Percentiles rank a stretch among this genome's conserved stretches.
These are phyloP conservation scores for Amphicarpaea edgeworthii DNA, from an alignment of 306 rosid species.

Conservation along the genomic window DNA sequence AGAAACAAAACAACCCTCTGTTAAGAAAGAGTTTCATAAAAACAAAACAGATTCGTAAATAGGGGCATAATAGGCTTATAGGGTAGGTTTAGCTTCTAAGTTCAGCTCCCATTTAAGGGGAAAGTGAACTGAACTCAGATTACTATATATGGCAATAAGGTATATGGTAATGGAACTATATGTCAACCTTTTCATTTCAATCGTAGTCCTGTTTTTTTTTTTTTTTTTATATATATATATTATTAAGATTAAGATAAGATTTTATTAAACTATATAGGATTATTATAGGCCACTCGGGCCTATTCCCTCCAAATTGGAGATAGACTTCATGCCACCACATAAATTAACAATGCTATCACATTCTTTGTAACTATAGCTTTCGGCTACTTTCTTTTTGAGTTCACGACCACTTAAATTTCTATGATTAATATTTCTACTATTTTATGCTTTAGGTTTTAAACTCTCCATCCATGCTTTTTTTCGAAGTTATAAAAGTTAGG, in stretches of 20 bases:
- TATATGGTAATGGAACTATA: slow-evolving; percentile 44
- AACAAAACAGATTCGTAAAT: not conserved
- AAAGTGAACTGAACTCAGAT: slow-evolving; percentile 40
- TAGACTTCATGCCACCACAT: slow-evolving; percentile 41
- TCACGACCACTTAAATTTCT: not conserved
- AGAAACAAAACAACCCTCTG: not conserved
- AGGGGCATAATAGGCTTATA: slow-evolving; percentile 30
- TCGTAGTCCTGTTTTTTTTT: not conserved
- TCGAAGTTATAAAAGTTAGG: not conserved
- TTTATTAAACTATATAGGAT: not conserved
- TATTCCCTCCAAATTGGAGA: slow-evolving; percentile 55
- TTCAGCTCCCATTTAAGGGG: slow-evolving; percentile 58
- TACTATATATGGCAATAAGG: slow-evolving; percentile 51
- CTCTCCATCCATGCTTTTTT: not conserved
- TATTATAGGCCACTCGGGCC: not conserved
- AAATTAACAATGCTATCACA: slow-evolving; percentile 18
- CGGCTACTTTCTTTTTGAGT: slow-evolving; percentile 45
- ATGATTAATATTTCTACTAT: not conserved
- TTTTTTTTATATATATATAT: not conserved
- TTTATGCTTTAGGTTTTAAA: not conserved
- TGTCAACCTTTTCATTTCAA: slow-evolving; percentile 40
- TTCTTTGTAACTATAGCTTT: slow-evolving; percentile 42
- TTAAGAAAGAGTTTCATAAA: not conserved
- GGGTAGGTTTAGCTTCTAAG: slow-evolving; percentile 44
- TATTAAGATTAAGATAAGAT: not conserved